These are phyloP conservation scores for Blastobotrys illinoisensis DNA, from an alignment of 1,139 yeast genomes.

Conservation along the genomic window DNA sequence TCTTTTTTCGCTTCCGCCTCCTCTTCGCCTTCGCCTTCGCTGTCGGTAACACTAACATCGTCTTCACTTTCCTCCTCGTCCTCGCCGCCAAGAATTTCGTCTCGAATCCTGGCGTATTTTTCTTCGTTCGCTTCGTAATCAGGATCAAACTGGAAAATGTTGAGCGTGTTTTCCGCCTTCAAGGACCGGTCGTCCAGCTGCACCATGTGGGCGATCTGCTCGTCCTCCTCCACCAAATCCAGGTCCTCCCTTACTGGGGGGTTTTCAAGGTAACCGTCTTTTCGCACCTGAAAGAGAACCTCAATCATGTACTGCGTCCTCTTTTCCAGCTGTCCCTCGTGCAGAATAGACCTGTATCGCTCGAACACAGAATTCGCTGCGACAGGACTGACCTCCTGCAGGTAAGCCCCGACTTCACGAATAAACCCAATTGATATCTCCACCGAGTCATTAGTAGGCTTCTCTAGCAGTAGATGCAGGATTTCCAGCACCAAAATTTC, in stretches of 20 bases:
- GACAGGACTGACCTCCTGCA: slow-evolving; percentile 39
- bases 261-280: slow-evolving; percentile 42
- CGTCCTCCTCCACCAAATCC: slow-evolving; percentile 64
- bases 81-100: slow-evolving; percentile 42
- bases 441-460: slow-evolving; percentile 49
- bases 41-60: slow-evolving; percentile 17
- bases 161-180: slow-evolving; percentile 44
- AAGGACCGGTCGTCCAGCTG: slow-evolving; percentile 47
- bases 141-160: slow-evolving; percentile 49
- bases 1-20: slow-evolving; percentile 25
- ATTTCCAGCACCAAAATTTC: slow-evolving; percentile 63
- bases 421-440: slow-evolving; percentile 44
- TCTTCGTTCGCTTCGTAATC: slow-evolving; percentile 49
- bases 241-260: slow-evolving; percentile 42
- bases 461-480: slow-evolving; percentile 49
- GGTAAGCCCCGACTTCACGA: slow-evolving; percentile 41
- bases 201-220: slow-evolving; percentile 53
- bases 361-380: slow-evolving; percentile 54
- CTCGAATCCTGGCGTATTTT: slow-evolving; percentile 37
- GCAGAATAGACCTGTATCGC: slow-evolving; percentile 53
- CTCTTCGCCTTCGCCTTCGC: slow-evolving; percentile 26
- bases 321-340: slow-evolving; percentile 46
- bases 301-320: slow-evolving; percentile 49
- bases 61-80: slow-evolving; percentile 17
- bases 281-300: slow-evolving; percentile 47